These are phyloP conservation scores for Colletotrichum orbiculare DNA, from an alignment of 2,329 filamentous ascomycete species.

Conservation along the genomic window DNA sequence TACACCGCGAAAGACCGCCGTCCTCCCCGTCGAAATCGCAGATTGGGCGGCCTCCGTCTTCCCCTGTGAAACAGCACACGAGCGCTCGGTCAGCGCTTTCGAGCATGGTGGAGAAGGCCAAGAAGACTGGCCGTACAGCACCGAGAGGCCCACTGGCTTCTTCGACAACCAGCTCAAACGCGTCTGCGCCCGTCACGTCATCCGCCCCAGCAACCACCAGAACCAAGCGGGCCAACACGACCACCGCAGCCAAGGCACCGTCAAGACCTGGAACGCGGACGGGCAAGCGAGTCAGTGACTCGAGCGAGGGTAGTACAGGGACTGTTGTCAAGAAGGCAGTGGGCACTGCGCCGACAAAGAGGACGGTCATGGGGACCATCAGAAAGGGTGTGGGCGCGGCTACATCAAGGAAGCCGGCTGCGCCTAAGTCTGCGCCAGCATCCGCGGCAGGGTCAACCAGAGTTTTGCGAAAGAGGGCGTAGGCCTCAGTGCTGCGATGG, in stretches of 20 bases:
- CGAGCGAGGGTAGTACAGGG: slow-evolving; percentile 71
- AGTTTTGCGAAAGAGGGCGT: slow-evolving; percentile 66
- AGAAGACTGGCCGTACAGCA: slow-evolving; percentile 62
- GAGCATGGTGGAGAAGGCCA: slow-evolving; percentile 71
- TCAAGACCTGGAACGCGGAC: slow-evolving; percentile 57
- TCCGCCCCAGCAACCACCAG: slow-evolving; percentile 46
- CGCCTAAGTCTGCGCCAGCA: slow-evolving; percentile 54
- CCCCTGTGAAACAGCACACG: slow-evolving; percentile 68
- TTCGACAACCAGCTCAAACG: slow-evolving; percentile 55
- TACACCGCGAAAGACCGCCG: slow-evolving; percentile 61
- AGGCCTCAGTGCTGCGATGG: slow-evolving; percentile 1
- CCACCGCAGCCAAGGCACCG: slow-evolving; percentile 47
- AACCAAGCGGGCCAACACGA: slow-evolving; percentile 47
- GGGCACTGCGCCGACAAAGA: slow-evolving; percentile 54
- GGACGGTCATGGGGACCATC: slow-evolving; percentile 64
- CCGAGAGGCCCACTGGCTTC: slow-evolving; percentile 58
- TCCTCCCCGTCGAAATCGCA: slow-evolving; percentile 67
- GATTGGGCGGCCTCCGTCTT: slow-evolving; percentile 65
- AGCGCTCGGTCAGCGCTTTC: slow-evolving; percentile 56
- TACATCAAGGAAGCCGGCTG: slow-evolving; percentile 60
- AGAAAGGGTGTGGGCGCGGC: slow-evolving; percentile 62
- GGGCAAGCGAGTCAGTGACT: slow-evolving; percentile 67
- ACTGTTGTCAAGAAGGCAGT: slow-evolving; percentile 71
- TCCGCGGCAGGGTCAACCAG: slow-evolving; percentile 60
- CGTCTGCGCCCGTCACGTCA: slow-evolving; percentile 33